Evolutionary conservation across 768 basidiomycete species (phyloP).

Genomic region (Hericium erinaceus): DNA sequence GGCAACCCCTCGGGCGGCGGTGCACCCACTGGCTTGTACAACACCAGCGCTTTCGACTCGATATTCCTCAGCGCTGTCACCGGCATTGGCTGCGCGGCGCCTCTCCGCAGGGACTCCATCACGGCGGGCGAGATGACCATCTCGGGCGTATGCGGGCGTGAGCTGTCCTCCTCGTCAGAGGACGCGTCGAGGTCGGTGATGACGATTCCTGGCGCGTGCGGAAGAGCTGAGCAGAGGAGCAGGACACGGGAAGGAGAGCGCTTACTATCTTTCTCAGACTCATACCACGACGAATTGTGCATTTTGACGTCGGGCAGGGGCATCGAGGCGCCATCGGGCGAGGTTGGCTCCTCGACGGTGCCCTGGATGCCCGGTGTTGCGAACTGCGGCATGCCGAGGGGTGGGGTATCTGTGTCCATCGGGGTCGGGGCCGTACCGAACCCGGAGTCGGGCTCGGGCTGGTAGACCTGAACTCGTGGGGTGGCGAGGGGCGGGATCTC

Average conservation of each 20-base stretch:
- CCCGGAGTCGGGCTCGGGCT: neutral
- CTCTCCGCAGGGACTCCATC: neutral
- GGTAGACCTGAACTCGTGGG: neutral
- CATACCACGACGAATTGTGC: conserved; percentile 15
- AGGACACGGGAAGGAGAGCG: neutral
- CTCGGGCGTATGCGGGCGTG: neutral
- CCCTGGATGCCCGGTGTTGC: neutral
- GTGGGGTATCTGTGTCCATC: neutral
- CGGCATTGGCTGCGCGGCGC: neutral
- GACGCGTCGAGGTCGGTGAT: conserved; percentile 14
- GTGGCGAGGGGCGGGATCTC: neutral
- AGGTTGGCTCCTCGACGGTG: neutral
- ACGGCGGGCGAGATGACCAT: conserved; percentile 5
- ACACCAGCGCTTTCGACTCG: neutral
- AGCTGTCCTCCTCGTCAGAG: conserved; percentile 12
- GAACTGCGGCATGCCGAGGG: too few species aligned
- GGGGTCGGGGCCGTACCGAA: neutral
- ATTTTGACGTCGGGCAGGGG: conserved; percentile 6
- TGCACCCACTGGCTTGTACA: neutral
- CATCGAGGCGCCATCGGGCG: neutral
- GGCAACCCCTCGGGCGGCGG: neutral
- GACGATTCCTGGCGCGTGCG: conserved; percentile 7
- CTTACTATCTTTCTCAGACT: conserved; percentile 14
- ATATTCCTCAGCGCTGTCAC: neutral
- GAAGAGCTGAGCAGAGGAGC: neutral